Percentiles rank a stretch among this genome's conserved stretches.
Conservation (phyloP, 2,329 filamentous ascomycete species). For the Celoporthe dispersa region DNA sequence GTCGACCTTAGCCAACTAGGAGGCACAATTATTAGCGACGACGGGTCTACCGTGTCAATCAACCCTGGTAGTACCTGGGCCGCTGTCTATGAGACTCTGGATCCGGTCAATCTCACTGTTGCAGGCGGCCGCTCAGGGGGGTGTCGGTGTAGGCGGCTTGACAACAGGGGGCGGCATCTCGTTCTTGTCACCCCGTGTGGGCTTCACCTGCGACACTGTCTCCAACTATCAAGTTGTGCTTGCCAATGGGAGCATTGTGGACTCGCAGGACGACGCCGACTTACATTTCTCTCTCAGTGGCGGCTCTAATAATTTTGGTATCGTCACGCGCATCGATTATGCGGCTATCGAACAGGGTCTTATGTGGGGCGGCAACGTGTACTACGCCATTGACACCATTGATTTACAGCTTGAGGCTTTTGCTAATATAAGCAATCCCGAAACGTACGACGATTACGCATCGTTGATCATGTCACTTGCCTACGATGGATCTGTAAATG, state of each 20-base stretch:
- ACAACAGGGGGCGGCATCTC: conserved; percentile 22
- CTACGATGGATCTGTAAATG: background rate
- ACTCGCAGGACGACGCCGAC: background rate
- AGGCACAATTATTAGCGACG: conserved; percentile 3
- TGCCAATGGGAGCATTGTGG: conserved; percentile 4
- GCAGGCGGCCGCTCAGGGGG: conserved; percentile 19
- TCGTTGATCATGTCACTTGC: background rate
- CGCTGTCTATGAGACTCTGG: background rate
- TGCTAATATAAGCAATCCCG: background rate
- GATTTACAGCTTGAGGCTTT: background rate
- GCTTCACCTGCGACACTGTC: conserved; percentile 21
- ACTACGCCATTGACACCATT: conserved; percentile 24
- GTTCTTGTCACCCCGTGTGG: conserved; percentile 20
- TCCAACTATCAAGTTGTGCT: conserved; percentile 20
- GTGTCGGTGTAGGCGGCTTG: conserved; percentile 21
- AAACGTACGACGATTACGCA: background rate
- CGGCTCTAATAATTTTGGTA: conserved; percentile 8
- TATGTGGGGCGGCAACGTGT: conserved; percentile 40
- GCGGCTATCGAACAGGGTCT: conserved; percentile 28
- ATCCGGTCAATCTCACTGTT: conserved; percentile 7
- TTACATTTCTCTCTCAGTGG: conserved; percentile 5
- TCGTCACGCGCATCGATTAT: conserved; percentile 12
- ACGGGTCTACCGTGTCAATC: background rate
- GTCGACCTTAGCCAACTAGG: background rate
- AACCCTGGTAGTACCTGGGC: background rate